Base-by-base conservation (phyloP, 73 alveolate genomes). In the Paramecium primaurelia region DNA sequence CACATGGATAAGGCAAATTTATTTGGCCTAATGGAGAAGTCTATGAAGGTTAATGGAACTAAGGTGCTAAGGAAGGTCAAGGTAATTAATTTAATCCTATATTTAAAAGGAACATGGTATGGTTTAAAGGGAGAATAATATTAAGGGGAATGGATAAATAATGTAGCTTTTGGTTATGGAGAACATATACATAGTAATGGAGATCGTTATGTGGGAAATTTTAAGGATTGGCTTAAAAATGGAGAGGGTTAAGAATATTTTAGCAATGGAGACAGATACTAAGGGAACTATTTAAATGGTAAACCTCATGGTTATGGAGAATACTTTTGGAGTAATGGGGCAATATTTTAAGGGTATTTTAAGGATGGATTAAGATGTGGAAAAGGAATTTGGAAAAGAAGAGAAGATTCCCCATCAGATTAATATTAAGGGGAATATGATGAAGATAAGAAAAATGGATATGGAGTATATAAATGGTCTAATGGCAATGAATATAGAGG, bases 111-210 rank as follows among this genome's bases (percentile, higher is more conserved):
- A 16, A 80, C 10, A 87, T 92, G 96, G 95, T 22, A 69, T 80
- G 92, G 95, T 25, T 58, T 92, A 12, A 90, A 93, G 8, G 93
- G 97, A 59, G 98, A 96, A 86, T 75, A 93, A 58, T 96, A 96
- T 87, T 59, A 92, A 18, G 99, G 99, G n/a, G 96, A 96, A 64
- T 96, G 99, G 98, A 92, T 77, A 69, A 95, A 93, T 71, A 95
- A 97, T 51, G 90, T 95, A 59, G 96, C 98, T 18, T 94, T 95
- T 68, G 99, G 99, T 11, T 97, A 90, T 86, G 99, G 99, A 16
- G 97, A 94, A 86, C 97, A 96, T 93, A 93, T 93, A 20, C 95
- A 97, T 95, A 86, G 95, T 30, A 95, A 95, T 38, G 99, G 99
- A 54, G 98, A 97, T 84, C 77, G 95, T 26, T 98, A 97, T 92